Evolutionary conservation across 352 stramenopile species (phyloP).

Genomic region (Phytophthora niederhauseri): DNA sequence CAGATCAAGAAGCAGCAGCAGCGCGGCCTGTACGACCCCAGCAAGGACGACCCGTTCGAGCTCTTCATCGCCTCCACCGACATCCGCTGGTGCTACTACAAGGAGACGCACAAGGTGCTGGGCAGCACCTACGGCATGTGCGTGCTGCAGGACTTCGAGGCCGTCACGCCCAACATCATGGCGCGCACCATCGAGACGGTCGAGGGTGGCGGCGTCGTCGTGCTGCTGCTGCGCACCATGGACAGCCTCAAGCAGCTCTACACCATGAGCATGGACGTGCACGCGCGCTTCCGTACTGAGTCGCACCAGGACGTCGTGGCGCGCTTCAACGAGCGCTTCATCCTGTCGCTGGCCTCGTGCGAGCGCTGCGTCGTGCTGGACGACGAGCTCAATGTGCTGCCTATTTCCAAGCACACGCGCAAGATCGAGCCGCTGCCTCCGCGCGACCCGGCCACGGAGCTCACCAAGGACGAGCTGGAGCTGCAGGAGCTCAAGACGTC

Average conservation of each 20-base stretch:
- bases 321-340: constrained; percentile 99
- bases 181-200: constrained; percentile 99
- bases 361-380: constrained; percentile 98
- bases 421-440: constrained; percentile 89
- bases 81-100: constrained; percentile 99
- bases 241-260: constrained; percentile 99
- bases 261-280: constrained; percentile 98
- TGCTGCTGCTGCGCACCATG: constrained; percentile 98
- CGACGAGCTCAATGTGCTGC: constrained; percentile 99
- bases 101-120: constrained; percentile 99
- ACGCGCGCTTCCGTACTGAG: constrained; percentile 91
- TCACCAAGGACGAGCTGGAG: constrained; percentile 87
- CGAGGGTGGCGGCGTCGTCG: constrained; percentile 96
- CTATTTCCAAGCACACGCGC: constrained; percentile 93
- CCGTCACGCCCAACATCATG: constrained; percentile 99
- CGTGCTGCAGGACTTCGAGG: constrained; percentile 99
- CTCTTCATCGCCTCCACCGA: constrained; percentile 98
- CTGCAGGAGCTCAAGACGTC: constrained; percentile 95
- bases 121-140: constrained; percentile 98
- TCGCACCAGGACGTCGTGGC: constrained; percentile 96
- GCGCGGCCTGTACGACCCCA: constrained; percentile 92
- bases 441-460: constrained; percentile 56
- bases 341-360: constrained; percentile 96
- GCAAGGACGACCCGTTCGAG: constrained; percentile 97
- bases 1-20: constrained; percentile 97